Evolutionary conservation across 108 stramenopile species (phyloP).

Genomic region (Skeletonema tropicum): DNA sequence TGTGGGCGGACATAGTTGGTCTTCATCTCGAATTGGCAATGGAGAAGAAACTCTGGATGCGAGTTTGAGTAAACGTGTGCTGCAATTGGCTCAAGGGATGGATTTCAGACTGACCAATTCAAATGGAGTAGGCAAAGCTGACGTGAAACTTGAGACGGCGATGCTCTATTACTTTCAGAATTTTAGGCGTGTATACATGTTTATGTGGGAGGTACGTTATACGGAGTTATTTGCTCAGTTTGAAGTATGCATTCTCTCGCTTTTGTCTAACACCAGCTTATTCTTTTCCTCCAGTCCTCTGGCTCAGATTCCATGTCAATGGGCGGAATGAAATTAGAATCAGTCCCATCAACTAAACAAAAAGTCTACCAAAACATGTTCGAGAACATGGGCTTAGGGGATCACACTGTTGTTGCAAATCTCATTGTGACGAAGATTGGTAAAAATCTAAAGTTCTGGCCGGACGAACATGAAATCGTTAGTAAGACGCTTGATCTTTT

Average conservation of each 20-base stretch:
- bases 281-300: constrained; percentile 22
- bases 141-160: constrained; percentile 80
- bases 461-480: constrained; percentile 88
- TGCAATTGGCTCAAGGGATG: constrained; percentile 88
- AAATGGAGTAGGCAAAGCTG: constrained; percentile 80
- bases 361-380: constrained; percentile 95
- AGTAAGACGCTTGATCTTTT: constrained; percentile 91
- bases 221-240: background rate
- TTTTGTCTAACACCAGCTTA: background rate
- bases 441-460: constrained; percentile 98
- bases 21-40: constrained; percentile 84
- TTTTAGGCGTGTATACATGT: constrained; percentile 94
- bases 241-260: background rate
- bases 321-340: constrained; percentile 82
- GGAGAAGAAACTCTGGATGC: constrained; percentile 95
- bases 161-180: constrained; percentile 90
- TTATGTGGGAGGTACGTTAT: constrained; percentile 91
- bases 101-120: constrained; percentile 87
- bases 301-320: constrained; percentile 53
- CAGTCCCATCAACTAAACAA: constrained; percentile 87
- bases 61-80: constrained; percentile 82
- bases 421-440: constrained; percentile 96
- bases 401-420: constrained; percentile 94
- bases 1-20: constrained; percentile 93
- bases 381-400: constrained; percentile 94